phyloP scores from a whole-genome alignment of 306 rosid genomes.

The Ammopiptanthus mongolicus region DNA sequence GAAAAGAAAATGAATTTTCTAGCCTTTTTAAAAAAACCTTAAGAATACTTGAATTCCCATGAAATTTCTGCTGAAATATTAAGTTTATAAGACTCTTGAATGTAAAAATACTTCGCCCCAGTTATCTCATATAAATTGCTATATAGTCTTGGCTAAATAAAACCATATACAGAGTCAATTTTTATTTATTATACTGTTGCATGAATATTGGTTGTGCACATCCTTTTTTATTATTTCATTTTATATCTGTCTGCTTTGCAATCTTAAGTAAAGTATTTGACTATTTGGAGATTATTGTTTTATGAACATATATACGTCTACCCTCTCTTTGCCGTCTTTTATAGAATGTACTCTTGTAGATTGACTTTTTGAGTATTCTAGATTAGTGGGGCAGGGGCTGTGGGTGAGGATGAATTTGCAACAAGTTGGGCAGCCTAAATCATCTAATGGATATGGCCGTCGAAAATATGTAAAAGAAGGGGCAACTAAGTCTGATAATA shows the following conservation, averaged over 20 bases:
- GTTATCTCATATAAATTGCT: neutral
- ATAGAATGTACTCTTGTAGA: conserved; percentile 2
- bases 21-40: neutral
- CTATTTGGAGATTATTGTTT: neutral
- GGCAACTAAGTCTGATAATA: conserved; percentile 54
- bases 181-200: neutral
- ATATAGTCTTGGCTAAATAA: neutral
- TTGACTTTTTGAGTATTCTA: conserved; percentile 15
- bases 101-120: too few relatives aligned
- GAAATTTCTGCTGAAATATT: neutral
- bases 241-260: neutral
- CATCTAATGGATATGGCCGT: conserved; percentile 86
- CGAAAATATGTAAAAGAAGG: conserved; percentile 75
- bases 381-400: conserved; percentile 53
- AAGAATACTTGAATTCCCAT: neutral
- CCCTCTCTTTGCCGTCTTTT: neutral
- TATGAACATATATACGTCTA: neutral
- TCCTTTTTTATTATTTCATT: neutral
- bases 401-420: conserved; percentile 67
- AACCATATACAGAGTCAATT: neutral
- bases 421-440: conserved; percentile 55
- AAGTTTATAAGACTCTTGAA: neutral
- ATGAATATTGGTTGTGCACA: neutral
- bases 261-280: neutral
- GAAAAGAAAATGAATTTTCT: neutral